These are phyloP conservation scores for Corymbia maculata DNA, from an alignment of 345 rosid genomes.

Conservation along the genomic window DNA sequence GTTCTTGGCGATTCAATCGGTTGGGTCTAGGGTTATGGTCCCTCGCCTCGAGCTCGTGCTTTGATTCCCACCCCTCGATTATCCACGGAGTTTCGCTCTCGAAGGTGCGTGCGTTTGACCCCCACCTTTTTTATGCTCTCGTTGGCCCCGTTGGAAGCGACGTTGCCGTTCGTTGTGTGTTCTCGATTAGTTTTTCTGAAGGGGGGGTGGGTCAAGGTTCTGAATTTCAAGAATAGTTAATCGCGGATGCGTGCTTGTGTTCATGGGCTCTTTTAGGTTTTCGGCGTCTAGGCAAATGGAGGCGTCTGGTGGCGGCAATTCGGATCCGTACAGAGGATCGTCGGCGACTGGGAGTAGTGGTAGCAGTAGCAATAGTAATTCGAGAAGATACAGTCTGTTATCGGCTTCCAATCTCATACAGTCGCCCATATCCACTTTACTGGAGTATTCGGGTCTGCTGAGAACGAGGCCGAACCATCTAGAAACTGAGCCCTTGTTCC, in stretches of 20 bases:
- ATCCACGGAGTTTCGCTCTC: slow-evolving; percentile 50
- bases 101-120: slow-evolving; percentile 26
- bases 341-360: slow-evolving; percentile 12
- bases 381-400: slow-evolving; percentile 53
- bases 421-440: slow-evolving; percentile 78
- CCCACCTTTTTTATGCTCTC: not conserved
- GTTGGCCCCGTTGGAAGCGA: not conserved
- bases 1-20: not conserved
- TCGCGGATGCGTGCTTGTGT: not conserved
- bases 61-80: slow-evolving; percentile 2
- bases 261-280: slow-evolving; percentile 36
- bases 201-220: slow-evolving; percentile 1
- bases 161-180: not conserved
- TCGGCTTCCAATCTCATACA: slow-evolving; percentile 82
- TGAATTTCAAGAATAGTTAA: not conserved
- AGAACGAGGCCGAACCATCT: slow-evolving; percentile 42
- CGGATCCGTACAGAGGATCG: slow-evolving; percentile 57
- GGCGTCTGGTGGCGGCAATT: slow-evolving; percentile 44
- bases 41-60: not conserved
- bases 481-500: slow-evolving; percentile 46
- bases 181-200: not conserved
- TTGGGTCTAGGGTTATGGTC: slow-evolving; percentile 5
- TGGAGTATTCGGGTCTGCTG: slow-evolving; percentile 90
- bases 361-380: slow-evolving; percentile 17
- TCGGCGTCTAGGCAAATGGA: slow-evolving; percentile 61